These are phyloP conservation scores for Pseudevernia furfuracea DNA, from an alignment of 495 filamentous ascomycete genomes.

Conservation along the genomic window DNA sequence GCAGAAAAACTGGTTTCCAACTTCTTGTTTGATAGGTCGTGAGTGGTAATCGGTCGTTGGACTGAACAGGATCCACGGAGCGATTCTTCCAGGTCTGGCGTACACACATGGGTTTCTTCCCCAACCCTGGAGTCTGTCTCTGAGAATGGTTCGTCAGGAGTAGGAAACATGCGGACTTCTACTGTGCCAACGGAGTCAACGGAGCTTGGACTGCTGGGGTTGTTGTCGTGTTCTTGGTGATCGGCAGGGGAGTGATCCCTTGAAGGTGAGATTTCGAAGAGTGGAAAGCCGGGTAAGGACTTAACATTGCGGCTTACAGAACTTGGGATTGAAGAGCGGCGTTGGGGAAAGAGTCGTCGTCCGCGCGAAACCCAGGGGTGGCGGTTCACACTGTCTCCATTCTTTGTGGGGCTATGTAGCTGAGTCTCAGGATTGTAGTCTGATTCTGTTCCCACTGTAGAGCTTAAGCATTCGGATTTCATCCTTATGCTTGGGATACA, in stretches of 20 bases:
- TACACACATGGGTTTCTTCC: background rate
- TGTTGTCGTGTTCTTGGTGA: background rate
- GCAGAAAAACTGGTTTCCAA: background rate
- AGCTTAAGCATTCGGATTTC: background rate
- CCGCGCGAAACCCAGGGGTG: background rate
- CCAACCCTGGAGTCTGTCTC: background rate
- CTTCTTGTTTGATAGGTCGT: background rate
- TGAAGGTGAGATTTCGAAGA: background rate
- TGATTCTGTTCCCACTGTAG: background rate
- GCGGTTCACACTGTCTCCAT: background rate
- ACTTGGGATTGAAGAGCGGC: constrained; percentile 6
- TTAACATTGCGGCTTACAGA: background rate
- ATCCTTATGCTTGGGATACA: background rate
- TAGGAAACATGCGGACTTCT: background rate
- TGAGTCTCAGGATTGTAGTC: background rate
- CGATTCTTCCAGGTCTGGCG: background rate
- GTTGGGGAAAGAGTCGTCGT: constrained; percentile 14
- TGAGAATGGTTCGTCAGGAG: background rate
- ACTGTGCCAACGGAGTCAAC: background rate
- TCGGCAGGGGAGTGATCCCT: background rate
- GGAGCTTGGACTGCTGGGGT: background rate
- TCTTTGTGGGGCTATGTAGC: background rate
- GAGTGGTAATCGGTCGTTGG: background rate
- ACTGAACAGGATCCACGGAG: background rate
- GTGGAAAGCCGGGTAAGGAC: background rate